Base-by-base conservation (phyloP, 805 yeast species). In the Torulaspora franciscae region DNA sequence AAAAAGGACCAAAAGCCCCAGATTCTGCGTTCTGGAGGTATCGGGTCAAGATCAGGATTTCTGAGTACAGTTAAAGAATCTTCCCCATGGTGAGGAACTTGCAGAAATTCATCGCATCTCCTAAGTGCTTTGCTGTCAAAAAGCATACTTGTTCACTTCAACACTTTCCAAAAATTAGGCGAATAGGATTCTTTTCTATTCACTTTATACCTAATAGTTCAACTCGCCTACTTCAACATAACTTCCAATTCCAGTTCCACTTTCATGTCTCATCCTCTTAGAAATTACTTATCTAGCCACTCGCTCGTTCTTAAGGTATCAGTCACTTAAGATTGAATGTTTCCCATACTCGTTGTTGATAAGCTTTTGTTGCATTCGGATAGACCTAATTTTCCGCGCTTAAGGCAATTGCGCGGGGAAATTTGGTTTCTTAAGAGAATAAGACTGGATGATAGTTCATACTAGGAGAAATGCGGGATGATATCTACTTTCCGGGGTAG, bases 1-100 rank as follows among this genome's bases (percentile, higher is more conserved):
- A 62, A 48, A 40, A 48, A 65, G 6, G 65, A 55, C 58, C 55
- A 62, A 33, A 56, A 47, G 1, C 71, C 69, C 76, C 75, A 71
- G 4, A 51, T 56, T 42, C 73, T 51, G 54, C 74, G 58, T 7
- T 45, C 33, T 1, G 63, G 61, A 0, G 68, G 67, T 66, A 70
- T 67, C 2, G 75, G 74, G 14, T 62, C 67, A 33, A 70, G 50
- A 52, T 71, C 73, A 8, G 67, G 61, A 46, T 70, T 68, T 36
- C 59, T 59, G 10, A 64, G 50, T 9, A 53, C 35, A 32, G 46
- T 49, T 7, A 58, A 43, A 1, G 50, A 38, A 27, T 54, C 52
- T 17, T 46, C 49, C 24, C 48, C 50, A 5, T 37, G 54, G 40
- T 58, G 59, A 9, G 64, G 62, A 1, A 58, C 60, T 36, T 40